Conservation (phyloP, 1,284 basidiomycete species). For the Moesziomyces antarcticus region DNA sequence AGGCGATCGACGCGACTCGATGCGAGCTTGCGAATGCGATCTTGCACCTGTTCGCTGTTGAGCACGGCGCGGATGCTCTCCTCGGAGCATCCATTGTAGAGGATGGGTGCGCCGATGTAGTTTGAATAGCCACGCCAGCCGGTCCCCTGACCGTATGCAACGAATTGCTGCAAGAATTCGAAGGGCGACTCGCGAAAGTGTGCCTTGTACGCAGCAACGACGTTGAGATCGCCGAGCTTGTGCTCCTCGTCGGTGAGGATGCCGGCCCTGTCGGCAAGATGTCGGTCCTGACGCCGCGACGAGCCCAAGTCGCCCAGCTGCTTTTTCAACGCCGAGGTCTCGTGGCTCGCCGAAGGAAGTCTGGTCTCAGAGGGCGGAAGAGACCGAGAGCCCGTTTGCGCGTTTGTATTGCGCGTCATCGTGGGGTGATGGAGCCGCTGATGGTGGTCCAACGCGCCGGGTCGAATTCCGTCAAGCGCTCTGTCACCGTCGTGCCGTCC, state of each 20-base stretch:
- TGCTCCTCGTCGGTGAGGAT: constrained; percentile 42
- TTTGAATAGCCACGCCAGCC: constrained; percentile 63
- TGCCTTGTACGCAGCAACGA: constrained; percentile 61
- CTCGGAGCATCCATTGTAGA: constrained; percentile 54
- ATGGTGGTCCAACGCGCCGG: not conserved
- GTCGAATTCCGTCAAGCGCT: constrained; percentile 1
- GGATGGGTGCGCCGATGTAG: constrained; percentile 62
- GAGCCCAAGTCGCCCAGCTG: constrained; percentile 44
- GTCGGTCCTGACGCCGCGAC: constrained; percentile 22
- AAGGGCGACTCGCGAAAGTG: constrained; percentile 61
- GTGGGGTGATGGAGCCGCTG: not conserved
- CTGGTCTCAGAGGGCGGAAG: constrained; percentile 21
- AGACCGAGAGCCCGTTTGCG: constrained; percentile 12
- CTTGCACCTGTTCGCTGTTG: constrained; percentile 55
- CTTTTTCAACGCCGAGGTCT: constrained; percentile 13
- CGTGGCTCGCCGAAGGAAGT: constrained; percentile 12
- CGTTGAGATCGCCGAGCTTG: constrained; percentile 58
- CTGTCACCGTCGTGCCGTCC: not conserved
- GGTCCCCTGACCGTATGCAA: constrained; percentile 58
- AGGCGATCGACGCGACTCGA: constrained; percentile 47
- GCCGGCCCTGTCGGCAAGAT: constrained; percentile 23
- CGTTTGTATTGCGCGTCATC: not conserved
- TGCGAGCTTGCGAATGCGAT: constrained; percentile 54
- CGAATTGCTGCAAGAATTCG: constrained; percentile 58
- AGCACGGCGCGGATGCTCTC: constrained; percentile 55